phyloP scores from a whole-genome alignment of 1,284 basidiomycete species.

The Leccinum fallax region DNA sequence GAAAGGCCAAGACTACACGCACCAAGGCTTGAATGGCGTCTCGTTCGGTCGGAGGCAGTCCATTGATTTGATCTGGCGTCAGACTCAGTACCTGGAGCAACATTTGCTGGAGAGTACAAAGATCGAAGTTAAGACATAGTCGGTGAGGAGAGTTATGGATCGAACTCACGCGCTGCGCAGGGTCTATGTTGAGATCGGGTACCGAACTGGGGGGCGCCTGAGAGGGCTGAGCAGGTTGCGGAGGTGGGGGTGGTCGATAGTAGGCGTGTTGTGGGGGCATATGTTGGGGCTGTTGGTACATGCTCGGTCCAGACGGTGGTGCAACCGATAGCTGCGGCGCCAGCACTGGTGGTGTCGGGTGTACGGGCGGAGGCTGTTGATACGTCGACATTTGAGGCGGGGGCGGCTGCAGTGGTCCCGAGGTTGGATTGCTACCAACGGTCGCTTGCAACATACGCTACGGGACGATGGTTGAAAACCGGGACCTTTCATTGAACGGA shows the following conservation, averaged over 20 bases:
- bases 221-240: conserved; percentile 31
- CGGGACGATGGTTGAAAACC: conserved; percentile 22
- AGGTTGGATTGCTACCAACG: conserved; percentile 21
- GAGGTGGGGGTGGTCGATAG: conserved; percentile 44
- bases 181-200: conserved; percentile 38
- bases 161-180: conserved; percentile 34
- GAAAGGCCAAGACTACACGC: conserved; percentile 30
- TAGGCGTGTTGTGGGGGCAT: conserved; percentile 48
- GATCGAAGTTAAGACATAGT: conserved; percentile 2
- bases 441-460: conserved; percentile 39
- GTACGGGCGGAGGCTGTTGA: conserved; percentile 40
- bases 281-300: conserved; percentile 41
- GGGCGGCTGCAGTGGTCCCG: conserved; percentile 34
- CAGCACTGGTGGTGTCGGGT: conserved; percentile 39
- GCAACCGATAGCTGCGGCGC: conserved; percentile 37
- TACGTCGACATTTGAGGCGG: conserved; percentile 36
- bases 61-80: conserved; percentile 86
- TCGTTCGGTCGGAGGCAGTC: conserved; percentile 80
- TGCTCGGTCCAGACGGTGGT: conserved; percentile 36
- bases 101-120: conserved; percentile 58
- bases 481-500: conserved; percentile 6
- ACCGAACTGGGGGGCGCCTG: conserved; percentile 32
- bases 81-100: conserved; percentile 85
- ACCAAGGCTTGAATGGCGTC: conserved; percentile 87
- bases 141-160: not conserved